Conservation (phyloP, 108 stramenopile species). For the Asterionellopsis glacialis region DNA sequence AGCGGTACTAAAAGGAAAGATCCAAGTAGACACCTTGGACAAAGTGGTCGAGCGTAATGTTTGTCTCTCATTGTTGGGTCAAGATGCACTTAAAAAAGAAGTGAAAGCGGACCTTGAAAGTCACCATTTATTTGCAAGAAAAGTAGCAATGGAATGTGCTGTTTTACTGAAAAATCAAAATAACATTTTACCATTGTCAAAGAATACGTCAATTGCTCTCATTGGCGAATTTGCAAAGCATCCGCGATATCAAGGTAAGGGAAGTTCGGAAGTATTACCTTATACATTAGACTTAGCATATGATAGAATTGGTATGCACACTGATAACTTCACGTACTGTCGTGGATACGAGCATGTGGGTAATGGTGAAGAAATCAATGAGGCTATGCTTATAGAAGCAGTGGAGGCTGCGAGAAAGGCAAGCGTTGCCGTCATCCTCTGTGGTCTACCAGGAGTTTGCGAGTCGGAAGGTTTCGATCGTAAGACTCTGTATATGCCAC, state of each 20-base stretch:
- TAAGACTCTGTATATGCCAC: slow-evolving; percentile 22
- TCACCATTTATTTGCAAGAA: slow-evolving; percentile 35
- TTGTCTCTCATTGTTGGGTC: neutral
- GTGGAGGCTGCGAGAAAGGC: slow-evolving; percentile 12
- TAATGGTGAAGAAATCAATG: slow-evolving; percentile 3
- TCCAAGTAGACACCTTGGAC: neutral
- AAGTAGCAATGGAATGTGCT: slow-evolving; percentile 30
- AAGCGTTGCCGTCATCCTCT: slow-evolving; percentile 36
- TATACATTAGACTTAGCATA: slow-evolving; percentile 17
- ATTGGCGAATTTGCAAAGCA: slow-evolving; percentile 48
- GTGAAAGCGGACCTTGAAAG: slow-evolving; percentile 8
- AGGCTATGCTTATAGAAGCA: slow-evolving; percentile 25
- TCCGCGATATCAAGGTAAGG: slow-evolving; percentile 53
- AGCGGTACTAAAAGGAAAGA: slow-evolving; percentile 13
- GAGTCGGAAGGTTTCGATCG: slow-evolving; percentile 70
- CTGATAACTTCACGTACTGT: slow-evolving; percentile 14
- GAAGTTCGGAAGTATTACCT: slow-evolving; percentile 35
- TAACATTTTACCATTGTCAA: slow-evolving; percentile 34
- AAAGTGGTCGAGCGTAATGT: neutral
- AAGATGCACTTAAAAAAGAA: neutral
- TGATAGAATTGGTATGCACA: slow-evolving; percentile 21
- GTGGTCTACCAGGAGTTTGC: slow-evolving; percentile 52
- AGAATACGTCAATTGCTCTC: slow-evolving; percentile 15
- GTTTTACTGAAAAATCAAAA: slow-evolving; percentile 45
- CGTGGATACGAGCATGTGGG: slow-evolving; percentile 37